These are phyloP conservation scores for Tylopilus cervinicoccineus DNA, from an alignment of 768 basidiomycete genomes.

Conservation along the genomic window DNA sequence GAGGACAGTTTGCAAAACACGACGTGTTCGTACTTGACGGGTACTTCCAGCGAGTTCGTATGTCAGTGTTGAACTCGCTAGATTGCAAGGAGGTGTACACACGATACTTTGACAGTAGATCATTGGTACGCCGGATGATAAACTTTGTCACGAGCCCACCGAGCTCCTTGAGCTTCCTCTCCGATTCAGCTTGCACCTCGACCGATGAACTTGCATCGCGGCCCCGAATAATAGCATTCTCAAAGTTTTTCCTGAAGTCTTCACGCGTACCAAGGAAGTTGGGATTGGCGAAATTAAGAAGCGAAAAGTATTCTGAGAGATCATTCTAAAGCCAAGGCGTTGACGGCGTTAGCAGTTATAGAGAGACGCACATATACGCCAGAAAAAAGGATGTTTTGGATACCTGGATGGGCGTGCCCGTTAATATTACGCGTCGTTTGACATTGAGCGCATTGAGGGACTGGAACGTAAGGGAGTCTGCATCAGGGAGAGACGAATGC, in stretches of 20 bases:
- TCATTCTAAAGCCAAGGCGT: constrained; percentile 60
- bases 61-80: background rate
- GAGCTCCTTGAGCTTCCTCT: constrained; percentile 89
- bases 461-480: constrained; percentile 86
- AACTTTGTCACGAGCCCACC: constrained; percentile 86
- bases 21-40: constrained; percentile 98
- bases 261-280: constrained; percentile 83
- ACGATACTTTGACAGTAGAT: constrained; percentile 93
- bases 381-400: background rate
- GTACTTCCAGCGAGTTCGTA: constrained; percentile 52
- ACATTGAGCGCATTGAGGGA: constrained; percentile 81
- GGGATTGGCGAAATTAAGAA: constrained; percentile 91
- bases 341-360: background rate
- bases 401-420: constrained; percentile 91
- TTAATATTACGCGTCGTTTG: constrained; percentile 86
- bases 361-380: constrained; percentile 4
- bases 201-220: constrained; percentile 86
- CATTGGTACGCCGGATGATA: constrained; percentile 93
- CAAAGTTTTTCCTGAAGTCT: constrained; percentile 94
- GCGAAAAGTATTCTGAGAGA: constrained; percentile 89
- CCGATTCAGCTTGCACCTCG: constrained; percentile 70
- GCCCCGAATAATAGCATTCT: constrained; percentile 86
- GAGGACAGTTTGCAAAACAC: constrained; percentile 87
- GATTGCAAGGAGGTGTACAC: constrained; percentile 30
- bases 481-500: background rate